These are phyloP conservation scores for Usnea hakonensis DNA, from an alignment of 495 filamentous ascomycete genomes.

Conservation along the genomic window DNA sequence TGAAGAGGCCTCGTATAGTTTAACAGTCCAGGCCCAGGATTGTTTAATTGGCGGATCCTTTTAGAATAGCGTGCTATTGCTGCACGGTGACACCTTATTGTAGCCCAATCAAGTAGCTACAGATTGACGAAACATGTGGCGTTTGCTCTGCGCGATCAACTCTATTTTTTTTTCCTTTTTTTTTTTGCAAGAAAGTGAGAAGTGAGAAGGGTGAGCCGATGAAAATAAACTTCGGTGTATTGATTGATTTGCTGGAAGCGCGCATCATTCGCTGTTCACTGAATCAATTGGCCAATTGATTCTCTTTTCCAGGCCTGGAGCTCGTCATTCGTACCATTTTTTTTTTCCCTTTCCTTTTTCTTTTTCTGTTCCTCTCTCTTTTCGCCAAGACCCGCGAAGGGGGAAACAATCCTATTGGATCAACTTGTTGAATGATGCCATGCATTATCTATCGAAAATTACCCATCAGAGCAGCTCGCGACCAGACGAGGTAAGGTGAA, in stretches of 20 bases:
- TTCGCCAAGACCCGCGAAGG: not conserved
- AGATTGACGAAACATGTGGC: constrained; percentile 13
- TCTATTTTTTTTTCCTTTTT: not conserved
- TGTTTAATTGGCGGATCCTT: constrained; percentile 3
- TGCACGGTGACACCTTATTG: constrained; percentile 6
- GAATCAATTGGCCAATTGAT: not conserved
- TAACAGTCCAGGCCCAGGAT: not conserved
- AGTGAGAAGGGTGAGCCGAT: not conserved
- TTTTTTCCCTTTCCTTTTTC: too few species aligned
- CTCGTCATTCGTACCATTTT: too few species aligned
- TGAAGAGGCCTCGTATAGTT: not conserved
- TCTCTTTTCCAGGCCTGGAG: not conserved
- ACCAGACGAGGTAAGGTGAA: not conserved
- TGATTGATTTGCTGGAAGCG: not conserved
- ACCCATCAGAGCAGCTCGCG: not conserved
- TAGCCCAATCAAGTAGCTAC: constrained; percentile 1
- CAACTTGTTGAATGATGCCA: not conserved
- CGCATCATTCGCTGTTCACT: not conserved
- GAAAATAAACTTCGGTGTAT: not conserved
- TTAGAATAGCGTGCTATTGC: constrained; percentile 1
- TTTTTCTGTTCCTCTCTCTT: too few species aligned
- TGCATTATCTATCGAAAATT: not conserved
- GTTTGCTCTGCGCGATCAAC: not conserved
- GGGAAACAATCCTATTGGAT: not conserved
- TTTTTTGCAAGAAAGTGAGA: too few species aligned